Base-by-base conservation (phyloP, 2,329 filamentous ascomycete genomes). In the Microdochium trichocladiopsis region DNA sequence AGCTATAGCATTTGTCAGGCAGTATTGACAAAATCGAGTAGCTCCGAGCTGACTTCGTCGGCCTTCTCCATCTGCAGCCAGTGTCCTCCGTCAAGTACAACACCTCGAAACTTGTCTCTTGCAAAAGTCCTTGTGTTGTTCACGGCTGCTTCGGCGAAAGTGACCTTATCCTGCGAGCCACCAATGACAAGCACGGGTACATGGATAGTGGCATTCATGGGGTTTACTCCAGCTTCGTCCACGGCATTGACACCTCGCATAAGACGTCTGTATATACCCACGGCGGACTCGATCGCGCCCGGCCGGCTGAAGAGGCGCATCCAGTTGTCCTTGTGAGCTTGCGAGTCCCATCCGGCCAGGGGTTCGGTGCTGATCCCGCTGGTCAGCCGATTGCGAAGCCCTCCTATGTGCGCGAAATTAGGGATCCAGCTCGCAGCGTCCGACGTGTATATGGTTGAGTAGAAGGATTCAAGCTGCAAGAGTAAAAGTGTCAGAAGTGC, bases 11-110 rank as follows among this genome's bases (percentile, higher is more conserved):
- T n/a, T n/a, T n/a, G n/a, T n/a, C n/a, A n/a, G n/a, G n/a, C n/a
- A n/a, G n/a, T n/a, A n/a, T n/a, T n/a, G n/a, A 52, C 52, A 53
- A 50, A 16, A 11, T 6, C 33, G 14, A 16, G 14, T 16, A 37
- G 6, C 14, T 11, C 33, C 5, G 33, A 8, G 14, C 18, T 37
- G 6, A 37, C 33, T 37, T 16, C 33, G 4, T 16, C 33, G 12
- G 14, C 14, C 33, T 16, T 9, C 33, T 37, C 33, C 33, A 9
- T 37, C 33, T 37, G 33, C 14, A 37, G 5, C 33, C 33, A 37
- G 14, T 37, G 33, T n/a, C 33, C 33, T 37, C 12, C 33, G 14
- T 37, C 33, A 16, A 37, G 5, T n/a, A 4, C 33, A 9, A 16
- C 4, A 37, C 18, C 12, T 16, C 14, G 6, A 16, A 16, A 16